Percentiles rank a stretch among this genome's conserved stretches.
Evolutionary conservation across 345 rosid genomes (phyloP).

Genomic region (Zanthoxylum bungeanum): DNA sequence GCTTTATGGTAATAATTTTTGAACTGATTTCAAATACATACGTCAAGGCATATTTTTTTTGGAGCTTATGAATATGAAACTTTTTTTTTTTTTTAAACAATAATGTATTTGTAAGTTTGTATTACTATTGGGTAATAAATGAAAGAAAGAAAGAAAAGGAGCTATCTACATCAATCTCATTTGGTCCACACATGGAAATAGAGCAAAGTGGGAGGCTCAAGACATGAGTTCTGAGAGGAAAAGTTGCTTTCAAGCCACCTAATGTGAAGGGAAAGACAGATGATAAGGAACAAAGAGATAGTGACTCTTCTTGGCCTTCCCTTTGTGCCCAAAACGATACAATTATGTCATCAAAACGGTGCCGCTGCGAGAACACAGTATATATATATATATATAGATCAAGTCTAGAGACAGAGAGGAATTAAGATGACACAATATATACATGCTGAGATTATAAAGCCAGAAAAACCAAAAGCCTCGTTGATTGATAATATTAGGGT

Average conservation of each 20-base stretch:
- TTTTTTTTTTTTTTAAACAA: no score
- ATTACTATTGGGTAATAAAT: neutral
- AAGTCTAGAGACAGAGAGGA: neutral
- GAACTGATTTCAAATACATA: no score
- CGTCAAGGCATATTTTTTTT: no score
- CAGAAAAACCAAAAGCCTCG: neutral
- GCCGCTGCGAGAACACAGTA: neutral
- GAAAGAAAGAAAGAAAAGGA: neutral
- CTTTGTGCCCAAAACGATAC: constrained; percentile 24
- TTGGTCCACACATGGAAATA: constrained; percentile 31
- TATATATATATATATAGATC: neutral
- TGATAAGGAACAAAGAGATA: constrained; percentile 43
- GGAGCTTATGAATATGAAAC: no score
- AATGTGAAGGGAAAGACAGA: constrained; percentile 31
- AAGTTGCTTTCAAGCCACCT: constrained; percentile 50
- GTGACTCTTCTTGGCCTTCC: constrained; percentile 35
- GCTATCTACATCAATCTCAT: constrained; percentile 4
- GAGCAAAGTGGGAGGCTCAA: constrained; percentile 28
- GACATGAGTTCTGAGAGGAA: constrained; percentile 29
- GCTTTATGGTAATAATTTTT: no score
- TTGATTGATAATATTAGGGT: constrained; percentile 18
- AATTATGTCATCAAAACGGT: constrained; percentile 13
- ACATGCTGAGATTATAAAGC: neutral
- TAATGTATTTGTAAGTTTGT: no score
- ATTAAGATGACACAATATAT: neutral